A percentile compares a stretch with the other conserved stretches of the same genome.
Evolutionary conservation across 768 basidiomycete genomes (phyloP).

Genomic region (Tylopilus rubrobrunneus): DNA sequence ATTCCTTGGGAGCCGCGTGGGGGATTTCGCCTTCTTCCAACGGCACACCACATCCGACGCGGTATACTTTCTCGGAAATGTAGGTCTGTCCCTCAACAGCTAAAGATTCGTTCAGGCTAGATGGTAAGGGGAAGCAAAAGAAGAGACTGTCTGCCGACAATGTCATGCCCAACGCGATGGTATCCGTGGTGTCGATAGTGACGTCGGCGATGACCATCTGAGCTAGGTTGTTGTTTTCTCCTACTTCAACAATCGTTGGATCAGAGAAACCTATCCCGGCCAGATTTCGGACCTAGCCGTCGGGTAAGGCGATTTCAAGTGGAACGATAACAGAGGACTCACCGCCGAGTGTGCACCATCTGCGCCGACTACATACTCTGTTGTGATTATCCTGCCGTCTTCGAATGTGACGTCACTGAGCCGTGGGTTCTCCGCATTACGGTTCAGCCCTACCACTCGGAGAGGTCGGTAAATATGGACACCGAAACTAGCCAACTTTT

Average conservation of each 20-base stretch:
- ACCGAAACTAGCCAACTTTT: constrained; percentile 30
- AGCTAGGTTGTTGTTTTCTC: constrained; percentile 26
- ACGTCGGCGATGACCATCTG: constrained; percentile 50
- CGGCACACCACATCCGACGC: constrained; percentile 41
- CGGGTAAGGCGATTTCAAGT: not conserved
- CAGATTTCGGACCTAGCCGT: constrained; percentile 38
- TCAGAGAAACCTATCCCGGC: constrained; percentile 43
- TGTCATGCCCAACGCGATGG: constrained; percentile 15
- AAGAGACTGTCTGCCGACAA: constrained; percentile 32
- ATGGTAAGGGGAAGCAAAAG: constrained; percentile 36
- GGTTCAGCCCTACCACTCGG: constrained; percentile 38
- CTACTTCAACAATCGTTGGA: constrained; percentile 31
- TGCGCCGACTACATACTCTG: constrained; percentile 48
- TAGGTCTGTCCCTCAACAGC: constrained; percentile 3
- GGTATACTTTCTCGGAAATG: constrained; percentile 28
- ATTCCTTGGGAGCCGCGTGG: constrained; percentile 36
- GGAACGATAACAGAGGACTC: constrained; percentile 7
- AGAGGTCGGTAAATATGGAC: constrained; percentile 36
- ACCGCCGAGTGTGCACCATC: constrained; percentile 49
- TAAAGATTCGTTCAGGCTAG: constrained; percentile 20
- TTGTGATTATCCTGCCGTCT: constrained; percentile 38
- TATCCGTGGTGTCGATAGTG: constrained; percentile 23
- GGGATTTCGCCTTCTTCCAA: constrained; percentile 33
- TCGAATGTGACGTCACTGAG: constrained; percentile 44
- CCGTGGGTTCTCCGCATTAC: constrained; percentile 24